Conservation (phyloP, 768 basidiomycete species). For the Tricholoma bakamatsutake region DNA sequence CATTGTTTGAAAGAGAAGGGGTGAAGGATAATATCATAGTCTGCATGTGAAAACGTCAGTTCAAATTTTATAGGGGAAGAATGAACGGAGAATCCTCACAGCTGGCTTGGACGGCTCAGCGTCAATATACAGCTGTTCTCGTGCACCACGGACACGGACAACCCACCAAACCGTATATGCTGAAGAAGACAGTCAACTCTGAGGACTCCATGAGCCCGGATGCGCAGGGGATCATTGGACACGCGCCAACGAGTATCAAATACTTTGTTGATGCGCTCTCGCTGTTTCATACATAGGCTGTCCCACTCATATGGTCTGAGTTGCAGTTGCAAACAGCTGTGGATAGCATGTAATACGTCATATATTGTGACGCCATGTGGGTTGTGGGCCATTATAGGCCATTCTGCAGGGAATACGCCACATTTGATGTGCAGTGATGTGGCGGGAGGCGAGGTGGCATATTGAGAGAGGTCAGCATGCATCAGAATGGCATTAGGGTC, state of each 20-base stretch:
- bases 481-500: conserved; percentile 21
- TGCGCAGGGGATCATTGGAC: conserved; percentile 28
- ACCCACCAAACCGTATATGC: conserved; percentile 47
- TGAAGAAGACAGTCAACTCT: conserved; percentile 44
- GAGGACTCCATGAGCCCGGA: conserved; percentile 36
- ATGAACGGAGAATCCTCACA: not conserved
- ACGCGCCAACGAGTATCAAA: conserved; percentile 42
- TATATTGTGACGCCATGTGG: conserved; percentile 42
- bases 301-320: conserved; percentile 41
- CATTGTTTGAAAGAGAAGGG: conserved; percentile 8
- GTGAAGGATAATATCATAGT: not conserved
- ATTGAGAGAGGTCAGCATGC: conserved; percentile 29
- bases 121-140: conserved; percentile 42
- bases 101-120: conserved; percentile 28
- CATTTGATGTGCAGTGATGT: conserved; percentile 35
- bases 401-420: conserved; percentile 38
- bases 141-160: conserved; percentile 32
- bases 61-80: not conserved
- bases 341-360: conserved; percentile 47
- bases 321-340: conserved; percentile 29
- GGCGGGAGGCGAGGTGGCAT: conserved; percentile 39
- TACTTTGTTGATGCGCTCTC: conserved; percentile 30
- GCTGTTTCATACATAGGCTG: conserved; percentile 33
- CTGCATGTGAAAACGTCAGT: not conserved
- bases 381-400: conserved; percentile 37